These are phyloP conservation scores for Eucalyptus regnans DNA, from an alignment of 345 rosid genomes.

Conservation along the genomic window DNA sequence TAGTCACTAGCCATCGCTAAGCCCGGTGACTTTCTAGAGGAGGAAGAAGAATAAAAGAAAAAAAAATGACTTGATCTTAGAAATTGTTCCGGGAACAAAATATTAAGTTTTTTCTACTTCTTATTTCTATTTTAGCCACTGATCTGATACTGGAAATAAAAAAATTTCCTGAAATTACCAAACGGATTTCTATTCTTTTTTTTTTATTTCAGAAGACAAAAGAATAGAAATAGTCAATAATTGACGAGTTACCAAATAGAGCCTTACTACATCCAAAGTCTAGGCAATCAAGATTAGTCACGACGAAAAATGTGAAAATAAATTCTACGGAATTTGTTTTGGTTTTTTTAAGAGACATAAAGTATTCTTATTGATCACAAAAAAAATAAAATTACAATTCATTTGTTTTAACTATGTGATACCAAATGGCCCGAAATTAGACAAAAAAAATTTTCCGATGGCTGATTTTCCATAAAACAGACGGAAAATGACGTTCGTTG, in stretches of 20 bases:
- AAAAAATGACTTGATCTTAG: no score
- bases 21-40: no score
- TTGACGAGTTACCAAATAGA: no score
- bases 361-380: background rate
- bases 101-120: no score
- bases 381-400: no score
- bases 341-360: background rate
- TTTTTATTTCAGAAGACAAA: accelerated
- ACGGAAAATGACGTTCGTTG: background rate
- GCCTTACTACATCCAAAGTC: background rate
- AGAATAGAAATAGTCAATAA: accelerated
- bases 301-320: background rate
- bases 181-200: accelerated
- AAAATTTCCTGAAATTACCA: accelerated
- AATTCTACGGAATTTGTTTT: background rate
- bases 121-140: no score
- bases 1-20: no score
- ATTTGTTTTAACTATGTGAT: background rate
- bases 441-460: no score
- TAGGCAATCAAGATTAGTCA: background rate
- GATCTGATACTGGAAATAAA: accelerated
- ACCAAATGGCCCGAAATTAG: background rate
- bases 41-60: no score
- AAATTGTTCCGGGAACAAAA: accelerated
- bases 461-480: background rate